Evolutionary conservation across 495 filamentous ascomycete genomes (phyloP), one percentile per base, ranked within the genome.

Genomic region (Penicillium bovifimosum): DNA sequence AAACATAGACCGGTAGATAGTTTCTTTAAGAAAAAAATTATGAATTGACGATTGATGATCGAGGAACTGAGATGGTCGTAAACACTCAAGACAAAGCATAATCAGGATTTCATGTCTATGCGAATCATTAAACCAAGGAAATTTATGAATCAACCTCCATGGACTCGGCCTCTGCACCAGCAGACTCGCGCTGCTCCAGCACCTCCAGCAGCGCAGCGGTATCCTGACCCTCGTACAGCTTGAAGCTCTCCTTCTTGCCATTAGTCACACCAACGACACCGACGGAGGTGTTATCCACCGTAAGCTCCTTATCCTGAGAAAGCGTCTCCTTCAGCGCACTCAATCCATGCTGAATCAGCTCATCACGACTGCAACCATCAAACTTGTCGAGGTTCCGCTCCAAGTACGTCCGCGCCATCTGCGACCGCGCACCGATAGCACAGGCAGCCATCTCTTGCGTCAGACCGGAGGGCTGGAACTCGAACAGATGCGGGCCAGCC

Each of bases 331-430:
- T 96, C 65, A 98, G 75, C 47, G 93, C 93, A 66, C 78, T 80
- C 67, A 98, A 72, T 26, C 91, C 95, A 76, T 98, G 95, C 62
- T 78, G 82, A 57, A 97, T 81, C 60, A 98, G 76, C 74, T 96
- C 89, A 62, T 96, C 92, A 52, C 87, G 80, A 39, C 71, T 76
- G 56, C 81, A 80, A 47, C 78, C 78, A 55, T 76, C 72, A 69
- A 98, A 96, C 62, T 83, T 72, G 39, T 93, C 91, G 40, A 96
- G 74, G 71, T 95, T 86, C 69, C 90, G 79, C 79, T 98, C 93
- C 45, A 98, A 72, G 72, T 97, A 98, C 45, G 93, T 98, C 54
- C 93, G 79, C 5, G 93, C 95, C 86, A 96, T 96, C 77, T 98
- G 93, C 58, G 86, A 91, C 57, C 93, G 81, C 36, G 93, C 93